These are phyloP conservation scores for Diaporthe vaccinii DNA, from an alignment of 2,329 filamentous ascomycete genomes.

Conservation along the genomic window DNA sequence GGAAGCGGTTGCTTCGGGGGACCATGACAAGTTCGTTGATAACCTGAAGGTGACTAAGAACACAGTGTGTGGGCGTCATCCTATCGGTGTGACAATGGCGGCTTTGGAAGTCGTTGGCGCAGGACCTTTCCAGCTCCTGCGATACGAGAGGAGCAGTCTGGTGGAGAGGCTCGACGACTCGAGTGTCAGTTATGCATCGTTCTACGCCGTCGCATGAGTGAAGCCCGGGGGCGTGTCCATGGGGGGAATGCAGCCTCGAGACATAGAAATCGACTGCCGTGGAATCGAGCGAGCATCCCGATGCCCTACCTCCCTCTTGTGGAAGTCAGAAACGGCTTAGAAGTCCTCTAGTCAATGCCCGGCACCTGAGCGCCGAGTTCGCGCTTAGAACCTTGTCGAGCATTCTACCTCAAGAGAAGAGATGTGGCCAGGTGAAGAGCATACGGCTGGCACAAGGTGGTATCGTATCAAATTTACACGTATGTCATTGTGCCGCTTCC, in stretches of 20 bases:
- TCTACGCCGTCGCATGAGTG: slow-evolving; percentile 80
- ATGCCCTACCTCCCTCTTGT: not conserved
- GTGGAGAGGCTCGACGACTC: slow-evolving; percentile 77
- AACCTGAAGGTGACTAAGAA: slow-evolving; percentile 82
- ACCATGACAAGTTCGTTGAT: slow-evolving; percentile 77
- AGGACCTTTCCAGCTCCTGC: slow-evolving; percentile 79
- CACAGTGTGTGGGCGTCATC: slow-evolving; percentile 94
- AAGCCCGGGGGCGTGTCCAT: not conserved
- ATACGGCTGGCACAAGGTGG: not conserved
- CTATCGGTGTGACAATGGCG: slow-evolving; percentile 93
- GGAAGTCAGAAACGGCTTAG: not conserved
- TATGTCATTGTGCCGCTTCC: no score
- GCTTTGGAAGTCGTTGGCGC: slow-evolving; percentile 72
- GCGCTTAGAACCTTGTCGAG: not conserved
- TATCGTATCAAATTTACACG: not conserved
- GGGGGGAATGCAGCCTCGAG: not conserved
- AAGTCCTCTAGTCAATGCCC: not conserved
- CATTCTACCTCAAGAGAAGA: not conserved
- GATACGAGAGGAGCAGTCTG: slow-evolving; percentile 89
- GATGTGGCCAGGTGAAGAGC: not conserved
- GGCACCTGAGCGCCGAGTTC: not conserved
- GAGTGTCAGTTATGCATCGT: slow-evolving; percentile 96
- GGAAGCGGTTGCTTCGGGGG: slow-evolving; percentile 84
- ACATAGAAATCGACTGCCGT: not conserved
- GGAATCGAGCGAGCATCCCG: not conserved